Base-by-base conservation (phyloP, 2,329 filamentous ascomycete species). In the Trichophyton simii region DNA sequence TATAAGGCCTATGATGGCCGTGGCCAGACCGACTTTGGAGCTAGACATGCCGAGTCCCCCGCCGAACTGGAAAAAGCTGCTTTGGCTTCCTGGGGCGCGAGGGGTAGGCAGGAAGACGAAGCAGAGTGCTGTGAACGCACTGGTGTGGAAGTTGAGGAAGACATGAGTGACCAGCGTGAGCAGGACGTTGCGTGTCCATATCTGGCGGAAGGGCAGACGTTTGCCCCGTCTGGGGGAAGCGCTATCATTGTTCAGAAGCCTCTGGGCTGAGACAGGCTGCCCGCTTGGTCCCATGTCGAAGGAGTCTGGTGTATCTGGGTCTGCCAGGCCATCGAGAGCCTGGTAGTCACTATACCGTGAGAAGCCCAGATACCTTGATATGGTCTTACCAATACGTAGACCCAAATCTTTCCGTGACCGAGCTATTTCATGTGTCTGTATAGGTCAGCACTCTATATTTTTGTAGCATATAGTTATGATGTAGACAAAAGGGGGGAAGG, bases 51-150 rank as follows among this genome's bases (percentile, higher is more conserved):
- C 87, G 0, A 94, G 78, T 1, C 89, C 89, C 31, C 89, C 88
- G 0, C 82, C 81, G 66, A 87, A 91, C 64, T 80, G 84, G 79
- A 62, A 81, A 72, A 64, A 72, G 66, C 67, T 72, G 67, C 66
- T 69, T 68, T 66, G 79, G 50, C n/a, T 34, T 73, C 72, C 76
- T 0, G 71, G 72, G 64, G 78, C 83, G 3, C 86, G 84, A 0
- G 87, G 85, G 0, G 87, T 87, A 0, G 88, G 89, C 54, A 91
- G 79, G 72, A 91, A 91, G 58, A 89, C 80, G 63, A 88, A 88
- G 77, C 86, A 89, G 52, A 91, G 81, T 1, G 86, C 82, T 69
- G 88, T 87, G 76, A 90, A 91, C 31, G 87, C 86, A 63, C 85
- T 87, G 67, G 89, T 79, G 73, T 89, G 87, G 68, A 89, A 84